These are phyloP conservation scores for Xylaria sp. DNA, from an alignment of 495 filamentous ascomycete species.

Conservation along the genomic window DNA sequence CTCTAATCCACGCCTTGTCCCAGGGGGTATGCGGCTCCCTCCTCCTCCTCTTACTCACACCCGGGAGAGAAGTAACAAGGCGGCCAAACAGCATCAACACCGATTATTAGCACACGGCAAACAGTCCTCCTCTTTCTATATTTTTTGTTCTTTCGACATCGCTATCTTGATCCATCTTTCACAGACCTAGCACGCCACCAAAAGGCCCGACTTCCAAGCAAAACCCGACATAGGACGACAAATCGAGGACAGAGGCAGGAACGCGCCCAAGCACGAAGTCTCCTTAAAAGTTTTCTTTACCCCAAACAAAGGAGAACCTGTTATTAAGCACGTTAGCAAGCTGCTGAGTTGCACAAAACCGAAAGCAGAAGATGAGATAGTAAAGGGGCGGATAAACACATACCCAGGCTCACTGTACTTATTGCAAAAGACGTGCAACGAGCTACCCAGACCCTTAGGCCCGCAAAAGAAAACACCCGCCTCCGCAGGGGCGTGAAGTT, in stretches of 20 bases:
- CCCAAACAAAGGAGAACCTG: conserved; percentile 70
- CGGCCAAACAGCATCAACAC: not conserved
- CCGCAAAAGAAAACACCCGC: conserved; percentile 84
- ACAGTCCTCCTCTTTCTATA: not conserved
- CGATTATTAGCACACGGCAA: not conserved
- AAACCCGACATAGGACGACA: not conserved
- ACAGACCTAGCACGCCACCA: not conserved
- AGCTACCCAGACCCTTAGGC: conserved; percentile 71
- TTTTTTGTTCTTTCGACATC: not conserved
- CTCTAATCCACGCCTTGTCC: not conserved
- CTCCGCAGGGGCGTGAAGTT: conserved; percentile 73
- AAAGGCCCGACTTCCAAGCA: not conserved
- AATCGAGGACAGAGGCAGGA: not conserved
- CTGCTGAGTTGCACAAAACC: not conserved
- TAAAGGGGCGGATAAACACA: conserved; percentile 31
- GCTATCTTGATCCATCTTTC: not conserved
- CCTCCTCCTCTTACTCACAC: not conserved
- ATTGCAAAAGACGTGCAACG: conserved; percentile 77
- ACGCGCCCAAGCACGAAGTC: not conserved
- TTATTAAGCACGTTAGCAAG: conserved; percentile 16
- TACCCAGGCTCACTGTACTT: conserved; percentile 77
- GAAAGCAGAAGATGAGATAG: not conserved
- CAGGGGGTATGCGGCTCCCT: not conserved
- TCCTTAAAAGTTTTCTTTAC: conserved; percentile 77
- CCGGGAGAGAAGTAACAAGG: conserved; percentile 1